Base-by-base conservation (phyloP, 192 early-diverging fungal species). In the Backusella luteola region DNA sequence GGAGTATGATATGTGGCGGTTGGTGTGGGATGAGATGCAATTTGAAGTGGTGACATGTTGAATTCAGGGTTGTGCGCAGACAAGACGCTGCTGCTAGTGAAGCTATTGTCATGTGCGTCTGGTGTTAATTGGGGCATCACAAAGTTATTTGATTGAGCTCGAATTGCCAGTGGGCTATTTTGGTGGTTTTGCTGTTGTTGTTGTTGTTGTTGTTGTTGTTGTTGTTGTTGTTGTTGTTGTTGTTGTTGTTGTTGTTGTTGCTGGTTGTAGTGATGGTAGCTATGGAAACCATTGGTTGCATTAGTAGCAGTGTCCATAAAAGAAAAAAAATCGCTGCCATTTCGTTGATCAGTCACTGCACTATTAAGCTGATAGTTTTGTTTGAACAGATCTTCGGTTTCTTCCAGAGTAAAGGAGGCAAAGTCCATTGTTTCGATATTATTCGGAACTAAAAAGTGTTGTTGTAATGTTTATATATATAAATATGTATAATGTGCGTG, bases 31-130 rank as follows among this genome's bases (percentile, higher is more conserved):
- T 77, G 41, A 7, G 67, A 63, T 29, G 72, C 46, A 44, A 82
- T 82, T 36, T 84, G 75, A 34, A 80, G 23, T 32, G 82, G 82
- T 29, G 82, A 84, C 82, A 84, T 80, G 19, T 52, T 49, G 39
- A 80, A 76, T 29, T 79, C 77, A 63, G 77, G 81, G 32, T 82
- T 76, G 23, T 75, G 69, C 9, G 70, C 81, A 63, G 69, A 52
- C 19, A 82, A 34, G 12, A 73, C 56, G 46, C 53, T 73, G 15
- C 71, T 79, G 17, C 34, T 69, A 32, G 81, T 79, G 52, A 63
- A 71, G 26, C 34, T 69, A 29, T 66, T 68, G 52, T 82, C 77
- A 6, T 73, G 42, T 15, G 41, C 75, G 42, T 79, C 75, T 23
- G 77, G 81, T 19, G 71, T 79, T 19, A 83, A 35, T n/a, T 79